Evolutionary conservation across 768 basidiomycete genomes (phyloP).

Genomic region (Naganishia friedmannii): DNA sequence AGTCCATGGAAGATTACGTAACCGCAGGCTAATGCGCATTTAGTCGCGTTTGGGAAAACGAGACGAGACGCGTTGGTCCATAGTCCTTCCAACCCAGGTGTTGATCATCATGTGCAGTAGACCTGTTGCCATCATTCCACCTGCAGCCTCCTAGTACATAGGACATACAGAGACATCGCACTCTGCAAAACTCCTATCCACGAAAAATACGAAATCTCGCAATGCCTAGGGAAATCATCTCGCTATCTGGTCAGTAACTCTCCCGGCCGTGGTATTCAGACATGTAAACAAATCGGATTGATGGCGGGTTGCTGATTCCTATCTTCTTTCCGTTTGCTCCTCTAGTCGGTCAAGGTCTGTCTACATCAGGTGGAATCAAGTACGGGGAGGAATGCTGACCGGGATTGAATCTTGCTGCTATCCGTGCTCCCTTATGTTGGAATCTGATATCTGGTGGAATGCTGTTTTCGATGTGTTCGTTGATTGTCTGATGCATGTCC

Average conservation of each 20-base stretch:
- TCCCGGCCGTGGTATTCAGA: neutral
- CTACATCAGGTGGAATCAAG: neutral
- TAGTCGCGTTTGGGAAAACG: constrained; percentile 3
- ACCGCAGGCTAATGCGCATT: constrained; percentile 1
- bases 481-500: no score
- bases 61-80: constrained; percentile 16
- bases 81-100: neutral
- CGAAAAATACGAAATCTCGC: neutral
- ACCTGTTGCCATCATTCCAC: neutral
- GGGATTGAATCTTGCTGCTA: neutral
- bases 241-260: constrained; percentile 40
- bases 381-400: neutral
- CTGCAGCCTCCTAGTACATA: no score
- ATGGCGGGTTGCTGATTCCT: neutral
- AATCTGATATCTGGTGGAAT: neutral
- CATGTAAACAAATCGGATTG: constrained; percentile 5
- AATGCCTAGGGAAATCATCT: constrained; percentile 49
- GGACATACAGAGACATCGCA: constrained; percentile 1
- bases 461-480: neutral
- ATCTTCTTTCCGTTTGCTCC: neutral
- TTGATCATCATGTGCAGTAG: neutral
- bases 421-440: neutral
- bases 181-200: neutral
- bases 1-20: neutral
- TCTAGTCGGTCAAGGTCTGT: constrained; percentile 39